Percentiles rank a stretch among this genome's conserved stretches.
These are phyloP conservation scores for Alternaria sp. DNA, from an alignment of 2,329 filamentous ascomycete genomes.

Conservation along the genomic window DNA sequence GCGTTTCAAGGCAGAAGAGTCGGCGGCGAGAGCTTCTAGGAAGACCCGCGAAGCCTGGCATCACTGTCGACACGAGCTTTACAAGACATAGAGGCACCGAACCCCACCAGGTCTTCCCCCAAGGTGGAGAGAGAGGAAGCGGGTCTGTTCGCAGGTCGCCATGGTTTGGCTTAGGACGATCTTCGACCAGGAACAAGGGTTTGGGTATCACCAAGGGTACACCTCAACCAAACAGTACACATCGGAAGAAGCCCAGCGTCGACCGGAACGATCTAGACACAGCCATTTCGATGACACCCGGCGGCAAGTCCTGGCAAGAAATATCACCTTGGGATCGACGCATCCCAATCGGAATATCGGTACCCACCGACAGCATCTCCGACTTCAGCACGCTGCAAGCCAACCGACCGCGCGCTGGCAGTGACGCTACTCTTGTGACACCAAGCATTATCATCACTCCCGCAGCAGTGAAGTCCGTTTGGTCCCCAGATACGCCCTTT, in stretches of 20 bases:
- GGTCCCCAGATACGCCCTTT: slow-evolving; percentile 65
- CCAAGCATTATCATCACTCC: slow-evolving; percentile 63
- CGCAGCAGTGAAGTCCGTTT: slow-evolving; percentile 59
- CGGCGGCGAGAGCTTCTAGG: slow-evolving; percentile 64
- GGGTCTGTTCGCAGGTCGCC: slow-evolving; percentile 33
- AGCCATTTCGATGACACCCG: slow-evolving; percentile 38
- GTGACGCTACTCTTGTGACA: slow-evolving; percentile 49
- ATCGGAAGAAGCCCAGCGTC: slow-evolving; percentile 21
- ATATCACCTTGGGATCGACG: slow-evolving; percentile 73
- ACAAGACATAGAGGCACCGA: slow-evolving; percentile 53
- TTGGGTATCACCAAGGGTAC: slow-evolving; percentile 46
- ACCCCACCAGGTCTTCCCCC: slow-evolving; percentile 55
- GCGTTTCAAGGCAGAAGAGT: slow-evolving; percentile 58
- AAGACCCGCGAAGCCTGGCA: slow-evolving; percentile 67
- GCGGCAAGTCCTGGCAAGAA: slow-evolving; percentile 51
- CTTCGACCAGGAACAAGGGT: slow-evolving; percentile 39
- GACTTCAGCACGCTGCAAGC: slow-evolving; percentile 44
- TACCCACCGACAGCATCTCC: slow-evolving; percentile 63
- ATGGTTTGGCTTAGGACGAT: slow-evolving; percentile 40
- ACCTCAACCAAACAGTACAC: slow-evolving; percentile 32
- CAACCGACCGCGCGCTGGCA: slow-evolving; percentile 46
- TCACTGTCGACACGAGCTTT: slow-evolving; percentile 75
- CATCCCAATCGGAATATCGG: slow-evolving; percentile 74
- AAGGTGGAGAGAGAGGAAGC: slow-evolving; percentile 32
- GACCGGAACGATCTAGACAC: slow-evolving; percentile 35